These are phyloP conservation scores for Pogostemon cablin DNA, from an alignment of 257 asterid species.

Conservation along the genomic window DNA sequence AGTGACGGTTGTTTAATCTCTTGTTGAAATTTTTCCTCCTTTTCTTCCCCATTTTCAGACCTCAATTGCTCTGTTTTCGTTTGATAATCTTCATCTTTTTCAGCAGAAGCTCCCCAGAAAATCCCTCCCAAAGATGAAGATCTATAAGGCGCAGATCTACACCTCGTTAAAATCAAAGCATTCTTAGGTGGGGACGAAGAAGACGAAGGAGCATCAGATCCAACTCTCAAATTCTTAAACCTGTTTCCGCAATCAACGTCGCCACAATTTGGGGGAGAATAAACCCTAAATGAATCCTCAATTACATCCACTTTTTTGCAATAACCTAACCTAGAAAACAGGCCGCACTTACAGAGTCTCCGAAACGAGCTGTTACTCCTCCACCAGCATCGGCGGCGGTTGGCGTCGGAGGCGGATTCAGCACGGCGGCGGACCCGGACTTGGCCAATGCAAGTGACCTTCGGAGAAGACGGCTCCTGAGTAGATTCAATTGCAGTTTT, in stretches of 20 bases:
- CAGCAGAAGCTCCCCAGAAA: constrained; percentile 69
- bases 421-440: constrained; percentile 68
- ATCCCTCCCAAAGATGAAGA: constrained; percentile 77
- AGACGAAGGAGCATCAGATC: constrained; percentile 33
- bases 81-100: constrained; percentile 14
- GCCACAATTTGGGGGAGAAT: constrained; percentile 29
- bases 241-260: constrained; percentile 34
- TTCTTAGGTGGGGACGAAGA: constrained; percentile 56
- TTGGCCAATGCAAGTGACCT: constrained; percentile 91
- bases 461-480: constrained; percentile 83
- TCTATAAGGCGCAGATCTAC: constrained; percentile 98
- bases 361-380: constrained; percentile 28
- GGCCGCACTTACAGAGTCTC: constrained; percentile 17
- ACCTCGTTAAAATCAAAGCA: constrained; percentile 74
- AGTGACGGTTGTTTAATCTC: constrained; percentile 31
- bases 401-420: constrained; percentile 31
- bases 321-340: constrained; percentile 49
- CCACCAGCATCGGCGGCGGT: constrained; percentile 44
- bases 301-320: constrained; percentile 50
- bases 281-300: constrained; percentile 43
- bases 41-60: constrained; percentile 37
- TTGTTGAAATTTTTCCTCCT: constrained; percentile 28
- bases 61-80: constrained; percentile 21
- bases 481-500: constrained; percentile 39
- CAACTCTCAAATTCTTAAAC: constrained; percentile 10